Conservation (phyloP, 768 basidiomycete species). For the Phylloporus rhodoxanthus region DNA sequence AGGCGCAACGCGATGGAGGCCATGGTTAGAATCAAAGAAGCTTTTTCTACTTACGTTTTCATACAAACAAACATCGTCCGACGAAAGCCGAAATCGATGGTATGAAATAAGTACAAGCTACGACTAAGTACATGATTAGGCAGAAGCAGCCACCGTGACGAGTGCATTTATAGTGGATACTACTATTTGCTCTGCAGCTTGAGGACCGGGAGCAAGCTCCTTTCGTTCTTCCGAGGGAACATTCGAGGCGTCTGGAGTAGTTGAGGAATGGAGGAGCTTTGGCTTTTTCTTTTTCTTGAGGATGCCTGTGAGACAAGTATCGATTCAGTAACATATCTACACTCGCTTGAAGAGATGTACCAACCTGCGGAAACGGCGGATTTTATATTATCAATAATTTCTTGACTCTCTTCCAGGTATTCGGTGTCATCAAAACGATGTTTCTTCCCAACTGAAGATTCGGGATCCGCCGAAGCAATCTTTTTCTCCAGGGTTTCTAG, state of each 20-base stretch:
- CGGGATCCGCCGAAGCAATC: constrained; percentile 43
- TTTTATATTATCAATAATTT: constrained; percentile 87
- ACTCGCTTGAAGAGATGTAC: constrained; percentile 16
- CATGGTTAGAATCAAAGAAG: constrained; percentile 39
- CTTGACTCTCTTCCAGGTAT: constrained; percentile 85
- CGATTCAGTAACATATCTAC: constrained; percentile 12
- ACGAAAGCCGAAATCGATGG: too few species aligned
- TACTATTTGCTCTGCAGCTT: not conserved
- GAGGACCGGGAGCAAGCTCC: not conserved
- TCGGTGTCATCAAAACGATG: constrained; percentile 89
- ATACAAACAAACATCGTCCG: too few species aligned
- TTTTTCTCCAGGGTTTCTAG: constrained; percentile 80
- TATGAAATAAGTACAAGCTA: too few species aligned
- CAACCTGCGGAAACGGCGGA: constrained; percentile 81
- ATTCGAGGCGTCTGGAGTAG: constrained; percentile 21
- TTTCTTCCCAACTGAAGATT: constrained; percentile 65
- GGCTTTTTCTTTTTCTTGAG: constrained; percentile 74
- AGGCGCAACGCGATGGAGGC: constrained; percentile 51
- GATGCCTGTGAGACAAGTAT: constrained; percentile 42
- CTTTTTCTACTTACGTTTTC: constrained; percentile 18
- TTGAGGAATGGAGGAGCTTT: constrained; percentile 34
- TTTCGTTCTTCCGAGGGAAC: constrained; percentile 5
- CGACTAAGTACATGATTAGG: too few species aligned
- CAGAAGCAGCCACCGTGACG: constrained; percentile 13
- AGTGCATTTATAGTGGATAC: constrained; percentile 1